A percentile compares a stretch with the other conserved stretches of the same genome.
These are phyloP conservation scores for Amphirosellinia nigrospora DNA, from an alignment of 495 filamentous ascomycete genomes.

Conservation along the genomic window DNA sequence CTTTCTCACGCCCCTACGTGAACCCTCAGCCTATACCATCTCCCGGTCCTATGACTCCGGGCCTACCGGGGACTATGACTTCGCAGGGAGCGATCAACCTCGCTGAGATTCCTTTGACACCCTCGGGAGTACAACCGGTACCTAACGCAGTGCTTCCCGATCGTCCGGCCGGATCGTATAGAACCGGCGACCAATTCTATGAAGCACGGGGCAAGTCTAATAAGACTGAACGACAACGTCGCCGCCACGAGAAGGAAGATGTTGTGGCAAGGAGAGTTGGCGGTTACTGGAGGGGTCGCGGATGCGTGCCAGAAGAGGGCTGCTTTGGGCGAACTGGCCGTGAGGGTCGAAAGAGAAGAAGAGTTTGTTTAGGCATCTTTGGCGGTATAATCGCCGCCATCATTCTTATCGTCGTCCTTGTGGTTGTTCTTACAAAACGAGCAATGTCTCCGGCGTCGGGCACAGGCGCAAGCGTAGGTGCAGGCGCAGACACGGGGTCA, in stretches of 20 bases:
- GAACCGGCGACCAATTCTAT: constrained; percentile 45
- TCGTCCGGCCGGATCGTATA: constrained; percentile 43
- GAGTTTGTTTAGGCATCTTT: constrained; percentile 63
- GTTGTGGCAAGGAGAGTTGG: constrained; percentile 59
- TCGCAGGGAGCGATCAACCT: constrained; percentile 52
- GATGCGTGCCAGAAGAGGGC: constrained; percentile 62
- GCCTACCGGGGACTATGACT: constrained; percentile 52
- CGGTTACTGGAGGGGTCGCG: constrained; percentile 65
- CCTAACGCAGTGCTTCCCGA: constrained; percentile 40
- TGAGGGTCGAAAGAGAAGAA: constrained; percentile 67
- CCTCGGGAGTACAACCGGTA: constrained; percentile 31
- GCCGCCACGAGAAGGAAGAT: constrained; percentile 69
- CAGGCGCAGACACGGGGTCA: too few species aligned
- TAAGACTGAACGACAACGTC: constrained; percentile 56
- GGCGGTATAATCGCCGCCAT: constrained; percentile 63
- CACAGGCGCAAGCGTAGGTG: constrained; percentile 29
- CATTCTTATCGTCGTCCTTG: constrained; percentile 64
- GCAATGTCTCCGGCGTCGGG: constrained; percentile 13
- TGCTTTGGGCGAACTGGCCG: constrained; percentile 67
- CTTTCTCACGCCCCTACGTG: constrained; percentile 44
- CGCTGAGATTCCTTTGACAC: constrained; percentile 47
- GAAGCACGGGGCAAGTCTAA: constrained; percentile 39
- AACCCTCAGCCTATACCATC: constrained; percentile 50
- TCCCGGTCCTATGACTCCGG: constrained; percentile 49
- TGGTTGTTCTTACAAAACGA: constrained; percentile 59